Base-by-base conservation (phyloP, 805 yeast genomes). In the Cyberlindnera xishuangbannaensis region DNA sequence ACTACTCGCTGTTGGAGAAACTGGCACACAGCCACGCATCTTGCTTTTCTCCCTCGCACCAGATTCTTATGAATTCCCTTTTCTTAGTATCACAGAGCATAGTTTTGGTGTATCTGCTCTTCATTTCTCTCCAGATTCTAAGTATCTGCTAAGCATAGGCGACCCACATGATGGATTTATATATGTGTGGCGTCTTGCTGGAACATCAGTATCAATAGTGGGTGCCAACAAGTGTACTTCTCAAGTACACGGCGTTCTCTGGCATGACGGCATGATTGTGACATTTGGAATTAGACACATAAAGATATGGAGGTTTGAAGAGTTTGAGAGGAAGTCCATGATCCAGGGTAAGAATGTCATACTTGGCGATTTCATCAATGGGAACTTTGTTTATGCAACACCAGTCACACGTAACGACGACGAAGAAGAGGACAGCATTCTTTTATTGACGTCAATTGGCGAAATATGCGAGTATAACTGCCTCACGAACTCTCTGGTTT, bases 131-230 rank as follows among this genome's bases (percentile, higher is more conserved):
- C 74, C 76, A 0, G 73, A 76, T 40, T 77, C 80, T 32, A 61
- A 55, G 25, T 62, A 51, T 35, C 55, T 82, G 21, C 71, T 80
- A 21, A 76, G 85, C 8, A 54, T 80, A 30, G 90, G 90, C 0
- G 58, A 72, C n/a, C 60, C 76, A 4, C 78, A 76, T 44, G 92
- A 82, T 51, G 86, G 88, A 1, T 78, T 66, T 37, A 48, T 82
- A 10, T 71, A 74, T 43, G 55, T 83, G 7, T 82, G 90, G 88
- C 62, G 54, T 29, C 48, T 70, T 11, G 34, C 48, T 9, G 56
- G 60, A 0, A 20, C 48, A 1, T 44, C 53, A 3, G 49, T 62
- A 6, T 48, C 49, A 5, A 59, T 74, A 19, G 50, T 56, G 15
- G 73, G 77, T 0, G 69, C 76, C 23, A 81, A 81, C 55, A 66